Percentiles rank a stretch among this genome's conserved stretches.
These are phyloP conservation scores for Cryptococcus amylolentus DNA, from an alignment of 1,284 basidiomycete species.

Conservation along the genomic window DNA sequence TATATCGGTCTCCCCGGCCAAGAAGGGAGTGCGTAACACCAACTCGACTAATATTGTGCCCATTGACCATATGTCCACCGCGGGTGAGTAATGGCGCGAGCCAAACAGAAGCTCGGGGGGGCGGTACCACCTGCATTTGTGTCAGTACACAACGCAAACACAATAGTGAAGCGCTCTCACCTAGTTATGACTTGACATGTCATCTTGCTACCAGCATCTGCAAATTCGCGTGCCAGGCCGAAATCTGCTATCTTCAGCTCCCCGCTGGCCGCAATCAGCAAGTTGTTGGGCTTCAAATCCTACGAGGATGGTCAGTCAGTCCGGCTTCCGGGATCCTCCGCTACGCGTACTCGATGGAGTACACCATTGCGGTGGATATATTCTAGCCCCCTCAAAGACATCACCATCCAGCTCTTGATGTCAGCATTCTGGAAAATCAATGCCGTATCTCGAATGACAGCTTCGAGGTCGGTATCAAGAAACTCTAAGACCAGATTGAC, in stretches of 20 bases:
- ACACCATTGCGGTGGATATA: slow-evolving; percentile 95
- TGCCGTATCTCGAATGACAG: slow-evolving; percentile 88
- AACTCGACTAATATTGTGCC: slow-evolving; percentile 99
- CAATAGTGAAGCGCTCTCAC: slow-evolving; percentile 50
- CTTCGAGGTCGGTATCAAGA: slow-evolving; percentile 94
- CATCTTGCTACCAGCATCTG: slow-evolving; percentile 81
- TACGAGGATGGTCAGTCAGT: slow-evolving; percentile 41
- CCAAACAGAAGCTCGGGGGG: slow-evolving; percentile 96
- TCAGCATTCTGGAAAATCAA: slow-evolving; percentile 91
- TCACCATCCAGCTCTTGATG: slow-evolving; percentile 98
- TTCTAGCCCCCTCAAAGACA: slow-evolving; percentile 93
- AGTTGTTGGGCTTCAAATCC: slow-evolving; percentile 99
- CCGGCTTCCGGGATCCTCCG: neutral
- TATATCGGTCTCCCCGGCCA: slow-evolving; percentile 94
- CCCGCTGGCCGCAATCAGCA: slow-evolving; percentile 86
- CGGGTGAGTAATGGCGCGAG: slow-evolving; percentile 92
- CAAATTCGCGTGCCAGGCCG: slow-evolving; percentile 91
- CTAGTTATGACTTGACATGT: slow-evolving; percentile 96
- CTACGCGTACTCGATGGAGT: slow-evolving; percentile 72
- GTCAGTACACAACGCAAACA: neutral
- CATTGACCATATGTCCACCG: slow-evolving; percentile 98
- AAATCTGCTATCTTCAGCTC: slow-evolving; percentile 98
- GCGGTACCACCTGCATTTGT: slow-evolving; percentile 78
- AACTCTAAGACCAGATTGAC: slow-evolving; percentile 97
- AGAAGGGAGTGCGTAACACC: slow-evolving; percentile 69